Percentiles rank a stretch among this genome's conserved stretches.
Conservation (phyloP, 371 early-diverging fungal species). For the Syncephalastrum sp. region DNA sequence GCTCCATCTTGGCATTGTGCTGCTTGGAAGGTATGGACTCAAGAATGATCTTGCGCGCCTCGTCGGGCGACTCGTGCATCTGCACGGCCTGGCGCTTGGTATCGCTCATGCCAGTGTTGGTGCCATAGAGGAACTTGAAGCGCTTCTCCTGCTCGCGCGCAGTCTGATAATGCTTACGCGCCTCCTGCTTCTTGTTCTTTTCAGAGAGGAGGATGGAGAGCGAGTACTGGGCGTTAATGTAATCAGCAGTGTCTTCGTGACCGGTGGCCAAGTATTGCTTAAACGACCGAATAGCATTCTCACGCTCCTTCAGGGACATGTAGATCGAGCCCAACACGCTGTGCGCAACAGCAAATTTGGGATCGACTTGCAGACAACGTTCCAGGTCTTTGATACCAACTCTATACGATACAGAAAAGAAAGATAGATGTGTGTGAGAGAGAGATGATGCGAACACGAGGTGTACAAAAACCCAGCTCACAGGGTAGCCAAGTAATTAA, state of each 20-base stretch:
- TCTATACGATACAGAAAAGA: constrained; percentile 9
- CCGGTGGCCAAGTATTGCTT: constrained; percentile 53
- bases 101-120: constrained; percentile 55
- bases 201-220: constrained; percentile 48
- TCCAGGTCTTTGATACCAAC: constrained; percentile 64
- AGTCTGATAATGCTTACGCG: constrained; percentile 48
- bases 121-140: constrained; percentile 60
- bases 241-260: constrained; percentile 58
- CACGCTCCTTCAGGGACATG: constrained; percentile 53
- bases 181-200: constrained; percentile 56
- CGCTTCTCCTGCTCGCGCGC: constrained; percentile 56
- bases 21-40: constrained; percentile 34
- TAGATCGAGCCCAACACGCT: constrained; percentile 59
- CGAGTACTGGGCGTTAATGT: constrained; percentile 58
- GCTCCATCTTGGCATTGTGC: constrained; percentile 38
- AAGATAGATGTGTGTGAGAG: too few species aligned
- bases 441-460: too few species aligned
- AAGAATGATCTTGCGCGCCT: constrained; percentile 34
- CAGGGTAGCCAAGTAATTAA: not conserved
- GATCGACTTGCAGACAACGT: constrained; percentile 47
- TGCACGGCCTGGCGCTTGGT: constrained; percentile 55
- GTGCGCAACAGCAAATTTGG: constrained; percentile 54
- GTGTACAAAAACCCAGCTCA: not conserved
- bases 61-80: constrained; percentile 42
- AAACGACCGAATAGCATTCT: constrained; percentile 56